Evolutionary conservation across 164 flowering plant species (phyloP).

Genomic region (Tetrastigma voinierianum): DNA sequence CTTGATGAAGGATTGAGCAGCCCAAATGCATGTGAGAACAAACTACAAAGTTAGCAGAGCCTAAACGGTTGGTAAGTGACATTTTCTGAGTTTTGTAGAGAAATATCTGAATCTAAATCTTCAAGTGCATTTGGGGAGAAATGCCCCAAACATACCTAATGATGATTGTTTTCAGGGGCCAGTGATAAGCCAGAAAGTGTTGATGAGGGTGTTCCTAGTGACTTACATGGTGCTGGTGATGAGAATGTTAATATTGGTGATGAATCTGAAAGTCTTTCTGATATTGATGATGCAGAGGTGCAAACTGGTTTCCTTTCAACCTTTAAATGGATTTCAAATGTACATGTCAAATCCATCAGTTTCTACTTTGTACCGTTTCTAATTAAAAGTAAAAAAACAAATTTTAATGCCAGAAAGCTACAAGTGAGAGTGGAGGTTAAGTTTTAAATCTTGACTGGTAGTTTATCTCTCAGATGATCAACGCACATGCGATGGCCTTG

Average conservation of each 20-base stretch:
- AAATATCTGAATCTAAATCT: neutral
- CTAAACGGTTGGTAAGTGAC: slow-evolving; percentile 1
- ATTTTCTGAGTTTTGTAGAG: neutral
- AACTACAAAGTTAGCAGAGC: neutral
- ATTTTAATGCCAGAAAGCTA: no score
- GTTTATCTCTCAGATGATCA: no score
- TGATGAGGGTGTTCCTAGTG: slow-evolving; percentile 1
- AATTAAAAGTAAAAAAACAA: no score
- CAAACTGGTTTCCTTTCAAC: neutral
- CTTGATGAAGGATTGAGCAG: slow-evolving; percentile 6
- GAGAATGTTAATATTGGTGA: slow-evolving; percentile 15
- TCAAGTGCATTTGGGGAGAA: no score
- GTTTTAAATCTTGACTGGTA: no score
- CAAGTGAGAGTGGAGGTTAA: no score
- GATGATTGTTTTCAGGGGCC: slow-evolving; percentile 1
- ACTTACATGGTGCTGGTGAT: slow-evolving; percentile 5
- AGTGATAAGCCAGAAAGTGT: neutral
- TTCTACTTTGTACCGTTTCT: no score
- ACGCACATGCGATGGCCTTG: no score
- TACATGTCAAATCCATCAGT: no score
- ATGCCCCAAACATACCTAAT: neutral
- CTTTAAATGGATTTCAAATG: no score
- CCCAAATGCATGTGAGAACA: neutral
- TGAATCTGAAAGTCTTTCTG: slow-evolving; percentile 67
- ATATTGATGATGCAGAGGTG: slow-evolving; percentile 81